These are phyloP conservation scores for Fusarium brachygibbosum DNA, from an alignment of 2,329 filamentous ascomycete genomes.

Conservation along the genomic window DNA sequence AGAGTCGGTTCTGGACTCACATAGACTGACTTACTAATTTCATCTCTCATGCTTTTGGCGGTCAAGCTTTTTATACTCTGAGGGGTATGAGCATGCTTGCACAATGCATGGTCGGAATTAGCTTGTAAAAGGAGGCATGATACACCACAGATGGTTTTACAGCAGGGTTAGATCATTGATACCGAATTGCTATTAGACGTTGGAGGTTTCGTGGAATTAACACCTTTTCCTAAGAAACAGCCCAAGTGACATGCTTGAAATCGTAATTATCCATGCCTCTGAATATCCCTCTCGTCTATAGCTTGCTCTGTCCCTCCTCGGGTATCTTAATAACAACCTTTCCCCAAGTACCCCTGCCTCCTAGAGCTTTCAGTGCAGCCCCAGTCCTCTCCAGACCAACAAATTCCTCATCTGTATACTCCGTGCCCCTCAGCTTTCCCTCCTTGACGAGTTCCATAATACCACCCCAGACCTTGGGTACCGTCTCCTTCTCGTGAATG, in stretches of 20 bases:
- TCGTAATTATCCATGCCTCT: neutral
- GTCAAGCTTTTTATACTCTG: no score
- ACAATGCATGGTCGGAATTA: neutral
- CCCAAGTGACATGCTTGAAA: neutral
- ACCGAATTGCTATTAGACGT: constrained; percentile 19
- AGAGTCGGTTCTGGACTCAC: no score
- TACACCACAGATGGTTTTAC: constrained; percentile 40
- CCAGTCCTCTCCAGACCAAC: constrained; percentile 85
- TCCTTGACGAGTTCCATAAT: constrained; percentile 82
- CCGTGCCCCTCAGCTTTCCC: constrained; percentile 85
- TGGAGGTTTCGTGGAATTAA: neutral
- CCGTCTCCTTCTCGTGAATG: constrained; percentile 76
- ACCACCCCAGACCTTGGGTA: constrained; percentile 83
- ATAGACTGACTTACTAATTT: no score
- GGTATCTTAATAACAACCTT: constrained; percentile 93
- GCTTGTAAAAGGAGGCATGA: constrained; percentile 24
- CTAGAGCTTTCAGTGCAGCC: constrained; percentile 81
- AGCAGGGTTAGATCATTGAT: constrained; percentile 23
- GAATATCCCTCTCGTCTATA: constrained; percentile 54
- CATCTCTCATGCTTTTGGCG: no score
- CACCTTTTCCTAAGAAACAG: neutral
- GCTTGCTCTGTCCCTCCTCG: constrained; percentile 71
- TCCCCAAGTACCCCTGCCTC: constrained; percentile 88
- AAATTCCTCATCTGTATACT: constrained; percentile 85
- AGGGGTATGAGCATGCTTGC: neutral